Base-by-base conservation (phyloP, 2,329 filamentous ascomycete genomes). In the Metarhizium robertsii region DNA sequence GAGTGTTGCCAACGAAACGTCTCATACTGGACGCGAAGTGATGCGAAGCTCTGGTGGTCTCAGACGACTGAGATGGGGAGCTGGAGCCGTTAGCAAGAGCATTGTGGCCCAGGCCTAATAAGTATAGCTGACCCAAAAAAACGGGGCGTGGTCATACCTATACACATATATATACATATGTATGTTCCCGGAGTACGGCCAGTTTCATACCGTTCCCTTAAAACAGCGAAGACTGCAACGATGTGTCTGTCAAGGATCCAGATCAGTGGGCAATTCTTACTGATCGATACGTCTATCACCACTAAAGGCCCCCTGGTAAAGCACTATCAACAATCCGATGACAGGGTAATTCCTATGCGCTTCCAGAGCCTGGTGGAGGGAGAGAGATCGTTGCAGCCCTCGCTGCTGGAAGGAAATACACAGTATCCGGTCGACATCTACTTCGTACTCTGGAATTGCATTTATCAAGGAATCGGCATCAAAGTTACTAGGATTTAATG, bases 31-130 rank as follows among this genome's bases (percentile, higher is more conserved):
- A 6, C 69, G 73, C 36, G 80, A 84, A 59, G 75, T 81, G 3
- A 76, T 83, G 43, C 70, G 75, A 55, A 76, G 76, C 6, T 75
- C 78, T 4, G 75, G 76, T 34, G 78, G 79, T 16, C 66, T 84
- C 55, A 73, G 75, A 58, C 72, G 77, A 57, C 75, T 84, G 59
- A 72, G 75, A 49, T 84, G 80, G 80, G 77, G 79, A 11, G 74
- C 71, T 8, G 73, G 81, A 53, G 73, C 71, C 10, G 73, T 81
- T 53, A 75, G 75, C 7, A 74, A 71, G 63, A 79, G 76, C 61
- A 75, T 81, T 45, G 70, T 75, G 43, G 78, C 79, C 47, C 68
- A 69, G 61, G 61, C 60, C 25, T 25, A 25, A 13, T 62, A 48
- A 60, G 50, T n/a, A 6, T 4, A 16, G 4, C 29, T 42, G 40